These are phyloP conservation scores for Pythium guiyangense DNA, from an alignment of 352 stramenopile genomes.

Conservation along the genomic window DNA sequence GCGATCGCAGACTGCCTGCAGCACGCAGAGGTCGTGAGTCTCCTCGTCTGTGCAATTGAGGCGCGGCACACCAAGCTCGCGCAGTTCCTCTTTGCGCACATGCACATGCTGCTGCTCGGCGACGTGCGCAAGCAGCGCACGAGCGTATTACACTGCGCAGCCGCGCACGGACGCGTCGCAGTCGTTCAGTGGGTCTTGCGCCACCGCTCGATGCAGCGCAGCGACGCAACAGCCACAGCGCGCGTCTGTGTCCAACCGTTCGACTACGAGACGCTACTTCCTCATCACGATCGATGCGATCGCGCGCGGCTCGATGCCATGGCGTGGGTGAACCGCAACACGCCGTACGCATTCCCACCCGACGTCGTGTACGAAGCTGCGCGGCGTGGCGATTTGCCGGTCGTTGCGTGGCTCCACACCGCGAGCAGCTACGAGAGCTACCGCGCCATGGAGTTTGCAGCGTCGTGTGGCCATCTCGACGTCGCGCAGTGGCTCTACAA, in stretches of 20 bases:
- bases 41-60: slow-evolving; percentile 31
- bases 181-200: slow-evolving; percentile 31
- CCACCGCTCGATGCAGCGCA: slow-evolving; percentile 15
- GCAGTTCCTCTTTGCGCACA: slow-evolving; percentile 23
- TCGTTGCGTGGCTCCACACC: slow-evolving; percentile 36
- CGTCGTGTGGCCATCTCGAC: slow-evolving; percentile 21
- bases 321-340: slow-evolving; percentile 29
- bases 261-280: background rate
- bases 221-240: background rate
- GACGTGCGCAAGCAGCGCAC: slow-evolving; percentile 18
- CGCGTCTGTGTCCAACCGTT: slow-evolving; percentile 8
- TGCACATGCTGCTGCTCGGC: slow-evolving; percentile 22
- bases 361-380: slow-evolving; percentile 39
- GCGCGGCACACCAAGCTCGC: slow-evolving; percentile 18
- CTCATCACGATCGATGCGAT: no score
- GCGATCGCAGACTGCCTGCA: slow-evolving; percentile 19
- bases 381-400: slow-evolving; percentile 24
- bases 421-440: slow-evolving; percentile 28
- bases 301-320: background rate
- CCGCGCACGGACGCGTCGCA: slow-evolving; percentile 18
- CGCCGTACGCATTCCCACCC: slow-evolving; percentile 25
- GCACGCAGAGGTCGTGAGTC: slow-evolving; percentile 21
- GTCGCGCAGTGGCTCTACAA: slow-evolving; percentile 30
- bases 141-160: slow-evolving; percentile 34
- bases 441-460: slow-evolving; percentile 38